phyloP scores from a whole-genome alignment of 75 land plant species.

The Cunninghamia lanceolata region DNA sequence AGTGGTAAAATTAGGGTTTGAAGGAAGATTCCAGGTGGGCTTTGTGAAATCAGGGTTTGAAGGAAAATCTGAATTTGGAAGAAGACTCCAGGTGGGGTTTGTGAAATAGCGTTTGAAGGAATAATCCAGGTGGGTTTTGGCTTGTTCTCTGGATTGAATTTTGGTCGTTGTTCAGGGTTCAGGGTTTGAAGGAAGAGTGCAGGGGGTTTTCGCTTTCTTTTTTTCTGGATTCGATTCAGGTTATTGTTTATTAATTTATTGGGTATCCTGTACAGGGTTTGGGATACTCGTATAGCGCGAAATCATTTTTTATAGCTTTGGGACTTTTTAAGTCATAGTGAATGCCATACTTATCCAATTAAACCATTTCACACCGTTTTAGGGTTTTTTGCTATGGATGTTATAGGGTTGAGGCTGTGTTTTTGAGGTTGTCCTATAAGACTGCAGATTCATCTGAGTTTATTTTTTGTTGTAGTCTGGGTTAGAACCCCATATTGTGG shows the following conservation, averaged over 20 bases:
- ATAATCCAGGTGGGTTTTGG: neutral
- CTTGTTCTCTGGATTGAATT: neutral
- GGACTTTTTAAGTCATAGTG: neutral
- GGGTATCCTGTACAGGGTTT: neutral
- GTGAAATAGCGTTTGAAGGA: neutral
- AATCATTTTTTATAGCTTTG: neutral
- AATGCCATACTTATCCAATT: neutral
- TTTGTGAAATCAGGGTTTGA: neutral
- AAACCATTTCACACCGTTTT: neutral
- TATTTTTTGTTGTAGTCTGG: neutral
- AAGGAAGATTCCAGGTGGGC: neutral
- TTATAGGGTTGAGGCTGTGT: neutral
- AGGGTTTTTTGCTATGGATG: neutral
- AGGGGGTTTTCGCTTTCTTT: no score
- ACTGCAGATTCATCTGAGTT: neutral
- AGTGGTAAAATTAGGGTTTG: neutral
- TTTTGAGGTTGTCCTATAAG: neutral
- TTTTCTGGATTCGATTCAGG: no score
- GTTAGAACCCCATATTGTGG: neutral
- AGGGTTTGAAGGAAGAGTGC: no score
- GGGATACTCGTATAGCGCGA: neutral
- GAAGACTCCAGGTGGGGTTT: neutral
- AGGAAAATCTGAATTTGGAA: no score
- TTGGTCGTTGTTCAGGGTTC: neutral
- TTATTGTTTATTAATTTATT: neutral